Base-by-base conservation (phyloP, 1,284 basidiomycete species). In the Pseudozyma sp. region DNA sequence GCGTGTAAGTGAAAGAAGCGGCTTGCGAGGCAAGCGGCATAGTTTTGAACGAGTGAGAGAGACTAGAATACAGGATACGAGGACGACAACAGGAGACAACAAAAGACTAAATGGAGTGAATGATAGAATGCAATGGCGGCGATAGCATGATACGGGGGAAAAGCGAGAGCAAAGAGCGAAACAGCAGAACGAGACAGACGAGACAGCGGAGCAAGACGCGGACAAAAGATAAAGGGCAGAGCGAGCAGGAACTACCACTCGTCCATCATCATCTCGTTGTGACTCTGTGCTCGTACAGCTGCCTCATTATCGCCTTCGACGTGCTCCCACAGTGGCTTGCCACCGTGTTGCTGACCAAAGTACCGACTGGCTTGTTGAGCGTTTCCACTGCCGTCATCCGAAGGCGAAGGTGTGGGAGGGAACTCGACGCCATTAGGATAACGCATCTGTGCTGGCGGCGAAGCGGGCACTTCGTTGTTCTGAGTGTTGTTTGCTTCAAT, bases 231-330 rank as follows among this genome's bases (percentile, higher is more conserved):
- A 21, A 50, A 39, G 31, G 31, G 44, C 18, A 39, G 19, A 19
- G 14, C 5, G 42, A 42, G n/a, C 9, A 21, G 43, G 6, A 31
- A 56, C 45, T 47, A 74, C 66, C 71, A 74, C n/a, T 66, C 66
- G 49, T 74, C 71, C 71, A 70, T 74, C 66, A 74, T 74, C 66
- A 74, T 74, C 54, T 74, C 71, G 59, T 74, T 74, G 50, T 69
- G 51, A 0, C 59, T 61, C 9, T 52, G 51, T 45, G 58, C 58
- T 18, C 51, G 52, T 7, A 47, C 53, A 19, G 64, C 57, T 11
- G 66, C 62, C 36, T 68, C 72, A 5, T 52, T 34, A 42, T 71
- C 72, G 39, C 68, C 72, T 47, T 76, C 64, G 21, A 76, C 68
- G 7, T 70, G 64, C 40, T 71, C 73, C 73, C 73, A 76, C 21